Percentiles rank a stretch among this genome's conserved stretches.
phyloP scores from a whole-genome alignment of 1,139 yeast species.

The Blastobotrys arbuscula region DNA sequence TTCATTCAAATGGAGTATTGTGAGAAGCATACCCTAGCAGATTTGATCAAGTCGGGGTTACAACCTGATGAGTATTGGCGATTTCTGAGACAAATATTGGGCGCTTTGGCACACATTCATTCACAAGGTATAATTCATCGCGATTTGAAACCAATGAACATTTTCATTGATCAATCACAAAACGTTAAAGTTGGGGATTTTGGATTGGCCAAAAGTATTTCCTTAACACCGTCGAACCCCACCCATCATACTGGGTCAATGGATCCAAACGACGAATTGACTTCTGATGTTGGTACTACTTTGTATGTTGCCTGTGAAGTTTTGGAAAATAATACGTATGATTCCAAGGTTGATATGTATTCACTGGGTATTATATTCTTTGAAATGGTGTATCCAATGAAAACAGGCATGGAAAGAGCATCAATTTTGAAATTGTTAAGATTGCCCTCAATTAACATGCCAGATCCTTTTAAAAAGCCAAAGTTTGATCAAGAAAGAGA shows the following conservation, averaged over 20 bases:
- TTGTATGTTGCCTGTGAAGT: slow-evolving; percentile 91
- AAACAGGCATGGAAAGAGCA: slow-evolving; percentile 91
- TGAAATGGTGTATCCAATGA: slow-evolving; percentile 82
- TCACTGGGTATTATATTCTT: slow-evolving; percentile 91
- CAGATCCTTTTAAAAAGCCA: slow-evolving; percentile 54
- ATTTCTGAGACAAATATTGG: slow-evolving; percentile 77
- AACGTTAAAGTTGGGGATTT: slow-evolving; percentile 95
- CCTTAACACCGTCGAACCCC: slow-evolving; percentile 41
- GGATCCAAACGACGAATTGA: slow-evolving; percentile 59
- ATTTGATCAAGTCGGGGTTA: slow-evolving; percentile 77
- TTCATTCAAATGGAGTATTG: slow-evolving; percentile 98
- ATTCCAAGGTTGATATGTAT: slow-evolving; percentile 93
- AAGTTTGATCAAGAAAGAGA: slow-evolving; percentile 54
- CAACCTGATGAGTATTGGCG: slow-evolving; percentile 84
- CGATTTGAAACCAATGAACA: slow-evolving; percentile 92
- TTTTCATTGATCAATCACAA: slow-evolving; percentile 84
- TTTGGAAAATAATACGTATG: slow-evolving; percentile 47
- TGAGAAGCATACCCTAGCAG: slow-evolving; percentile 83
- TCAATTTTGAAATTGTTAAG: slow-evolving; percentile 61
- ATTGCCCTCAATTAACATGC: slow-evolving; percentile 48
- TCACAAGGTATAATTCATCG: slow-evolving; percentile 92
- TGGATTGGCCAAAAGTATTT: slow-evolving; percentile 71
- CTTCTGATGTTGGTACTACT: slow-evolving; percentile 90
- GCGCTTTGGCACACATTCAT: slow-evolving; percentile 88
- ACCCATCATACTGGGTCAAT: slow-evolving; percentile 10